phyloP scores from a whole-genome alignment of 228 moss, liverwort and hornwort species.

The Sphagnum fallax region DNA sequence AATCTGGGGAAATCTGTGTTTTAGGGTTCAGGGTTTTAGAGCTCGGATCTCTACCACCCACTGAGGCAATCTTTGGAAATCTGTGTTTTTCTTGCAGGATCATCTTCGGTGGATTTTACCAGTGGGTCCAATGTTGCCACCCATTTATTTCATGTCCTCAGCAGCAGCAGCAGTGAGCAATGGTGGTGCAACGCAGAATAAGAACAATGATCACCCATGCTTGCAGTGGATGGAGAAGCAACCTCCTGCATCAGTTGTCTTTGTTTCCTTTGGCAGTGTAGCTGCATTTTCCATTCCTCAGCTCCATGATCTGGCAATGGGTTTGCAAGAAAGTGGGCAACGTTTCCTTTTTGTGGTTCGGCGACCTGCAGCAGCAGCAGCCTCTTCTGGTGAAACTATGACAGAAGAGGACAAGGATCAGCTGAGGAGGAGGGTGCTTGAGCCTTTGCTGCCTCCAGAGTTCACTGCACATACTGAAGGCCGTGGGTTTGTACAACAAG shows the following conservation, averaged over 20 bases:
- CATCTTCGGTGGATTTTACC: conserved; percentile 29
- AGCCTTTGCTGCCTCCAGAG: conserved; percentile 18
- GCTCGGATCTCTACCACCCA: too few species aligned
- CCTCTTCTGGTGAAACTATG: too few species aligned
- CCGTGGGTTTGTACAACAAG: conserved; percentile 19
- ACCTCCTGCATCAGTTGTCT: conserved; percentile 18
- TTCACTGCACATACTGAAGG: conserved; percentile 20
- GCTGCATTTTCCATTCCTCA: conserved; percentile 20
- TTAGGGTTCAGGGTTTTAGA: too few species aligned
- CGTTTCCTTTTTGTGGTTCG: conserved; percentile 20
- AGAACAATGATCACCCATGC: conserved; percentile 12
- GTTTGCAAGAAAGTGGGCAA: conserved; percentile 19
- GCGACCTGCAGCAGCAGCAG: conserved; percentile 6
- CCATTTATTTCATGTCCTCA: conserved; percentile 14
- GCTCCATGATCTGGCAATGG: conserved; percentile 23
- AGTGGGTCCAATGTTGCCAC: conserved; percentile 31
- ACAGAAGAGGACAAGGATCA: too few species aligned
- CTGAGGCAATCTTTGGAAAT: too few species aligned
- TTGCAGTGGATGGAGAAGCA: conserved; percentile 30
- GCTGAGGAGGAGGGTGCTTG: not conserved
- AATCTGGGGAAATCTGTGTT: too few species aligned
- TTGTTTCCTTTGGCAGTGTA: conserved; percentile 28
- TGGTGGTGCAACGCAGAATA: not conserved
- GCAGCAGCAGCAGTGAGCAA: not conserved
- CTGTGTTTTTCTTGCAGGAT: too few species aligned